Percentiles rank a stretch among this genome's conserved stretches.
Conservation (phyloP, 805 yeast species). For the Saccharomyces kudriavzevii region DNA sequence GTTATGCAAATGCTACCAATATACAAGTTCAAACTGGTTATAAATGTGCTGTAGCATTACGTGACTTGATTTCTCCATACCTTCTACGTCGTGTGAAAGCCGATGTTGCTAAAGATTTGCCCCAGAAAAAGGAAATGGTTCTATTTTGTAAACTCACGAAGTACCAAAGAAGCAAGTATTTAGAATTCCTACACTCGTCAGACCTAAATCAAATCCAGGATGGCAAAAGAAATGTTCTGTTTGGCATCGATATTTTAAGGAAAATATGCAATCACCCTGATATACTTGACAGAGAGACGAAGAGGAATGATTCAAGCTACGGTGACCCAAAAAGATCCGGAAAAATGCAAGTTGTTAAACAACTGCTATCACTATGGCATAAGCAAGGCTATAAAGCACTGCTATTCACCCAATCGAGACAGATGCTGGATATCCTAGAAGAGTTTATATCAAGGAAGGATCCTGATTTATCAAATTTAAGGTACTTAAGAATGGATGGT, state of each 20-base stretch:
- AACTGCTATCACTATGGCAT: constrained; percentile 68
- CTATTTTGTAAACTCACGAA: constrained; percentile 80
- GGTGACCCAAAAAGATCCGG: constrained; percentile 68
- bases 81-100: constrained; percentile 77
- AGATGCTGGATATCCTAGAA: constrained; percentile 86
- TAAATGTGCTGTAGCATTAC: constrained; percentile 84
- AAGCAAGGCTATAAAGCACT: constrained; percentile 69
- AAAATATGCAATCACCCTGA: constrained; percentile 97
- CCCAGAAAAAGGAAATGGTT: constrained; percentile 89
- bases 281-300: constrained; percentile 43
- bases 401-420: constrained; percentile 86
- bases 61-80: constrained; percentile 87
- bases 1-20: constrained; percentile 94
- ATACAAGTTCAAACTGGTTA: constrained; percentile 94
- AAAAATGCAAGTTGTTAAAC: constrained; percentile 80
- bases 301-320: constrained; percentile 30
- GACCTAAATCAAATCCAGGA: constrained; percentile 63
- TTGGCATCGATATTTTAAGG: constrained; percentile 82
- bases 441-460: constrained; percentile 44
- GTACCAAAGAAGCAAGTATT: constrained; percentile 65
- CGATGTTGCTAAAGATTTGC: constrained; percentile 92
- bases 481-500: constrained; percentile 87
- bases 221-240: constrained; percentile 74
- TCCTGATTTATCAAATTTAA: constrained; percentile 30
- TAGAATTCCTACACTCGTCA: constrained; percentile 64